phyloP scores from a whole-genome alignment of 306 rosid genomes.

The Neltuma alba region DNA sequence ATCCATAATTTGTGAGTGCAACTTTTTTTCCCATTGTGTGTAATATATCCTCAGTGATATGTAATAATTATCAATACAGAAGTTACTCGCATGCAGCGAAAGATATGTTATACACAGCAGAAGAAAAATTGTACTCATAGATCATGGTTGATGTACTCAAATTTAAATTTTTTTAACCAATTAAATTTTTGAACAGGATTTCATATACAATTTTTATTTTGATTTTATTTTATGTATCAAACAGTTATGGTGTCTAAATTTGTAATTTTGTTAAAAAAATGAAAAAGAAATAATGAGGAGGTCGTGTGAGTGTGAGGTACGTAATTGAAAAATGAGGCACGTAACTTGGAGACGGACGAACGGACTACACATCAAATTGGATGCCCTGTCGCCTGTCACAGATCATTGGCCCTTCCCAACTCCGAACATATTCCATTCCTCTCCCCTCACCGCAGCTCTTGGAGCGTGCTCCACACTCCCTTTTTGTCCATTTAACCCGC shows the following conservation, averaged over 20 bases:
- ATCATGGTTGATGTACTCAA: no score
- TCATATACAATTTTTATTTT: no score
- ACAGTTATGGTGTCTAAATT: background rate
- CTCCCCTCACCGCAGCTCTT: background rate
- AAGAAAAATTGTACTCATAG: no score
- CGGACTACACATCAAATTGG: conserved; percentile 16
- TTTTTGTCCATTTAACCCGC: background rate
- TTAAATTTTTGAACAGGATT: no score
- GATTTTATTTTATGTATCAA: no score
- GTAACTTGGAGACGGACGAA: conserved; percentile 2
- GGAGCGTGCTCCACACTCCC: conserved; percentile 32
- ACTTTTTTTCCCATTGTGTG: no score
- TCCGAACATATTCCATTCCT: conserved; percentile 43
- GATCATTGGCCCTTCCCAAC: background rate
- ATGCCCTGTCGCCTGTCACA: conserved; percentile 4
- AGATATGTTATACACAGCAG: no score
- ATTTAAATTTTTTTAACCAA: no score
- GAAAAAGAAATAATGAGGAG: background rate
- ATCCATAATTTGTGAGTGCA: no score
- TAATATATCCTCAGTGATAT: no score
- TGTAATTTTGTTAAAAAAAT: background rate
- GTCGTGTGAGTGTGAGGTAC: background rate
- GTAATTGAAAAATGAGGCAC: background rate
- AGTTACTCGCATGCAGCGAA: no score
- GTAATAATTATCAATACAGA: no score